Conservation (phyloP, 495 filamentous ascomycete genomes). For the Sordaria brevicollis region DNA sequence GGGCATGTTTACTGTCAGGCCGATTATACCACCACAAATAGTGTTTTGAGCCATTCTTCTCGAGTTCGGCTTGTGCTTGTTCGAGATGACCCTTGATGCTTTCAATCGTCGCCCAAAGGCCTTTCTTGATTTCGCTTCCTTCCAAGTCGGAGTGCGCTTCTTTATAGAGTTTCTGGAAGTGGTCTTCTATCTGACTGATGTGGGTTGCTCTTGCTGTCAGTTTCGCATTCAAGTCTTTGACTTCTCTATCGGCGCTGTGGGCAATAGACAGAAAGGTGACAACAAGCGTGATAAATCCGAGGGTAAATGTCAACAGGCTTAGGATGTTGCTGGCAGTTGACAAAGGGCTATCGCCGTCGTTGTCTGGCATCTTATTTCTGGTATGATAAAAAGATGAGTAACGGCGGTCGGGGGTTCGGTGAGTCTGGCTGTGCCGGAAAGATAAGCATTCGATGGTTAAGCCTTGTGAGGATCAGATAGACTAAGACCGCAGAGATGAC, state of each 20-base stretch:
- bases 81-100: background rate
- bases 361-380: background rate
- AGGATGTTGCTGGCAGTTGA: background rate
- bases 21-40: background rate
- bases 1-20: background rate
- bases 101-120: background rate
- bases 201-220: background rate
- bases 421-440: background rate
- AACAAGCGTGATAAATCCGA: background rate
- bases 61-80: background rate
- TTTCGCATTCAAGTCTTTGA: background rate
- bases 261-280: background rate
- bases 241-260: background rate
- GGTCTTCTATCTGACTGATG: background rate
- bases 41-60: accelerated
- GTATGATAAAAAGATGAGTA: no score
- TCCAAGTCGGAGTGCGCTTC: background rate
- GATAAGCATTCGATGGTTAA: background rate
- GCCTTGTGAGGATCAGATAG: accelerated
- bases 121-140: accelerated
- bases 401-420: accelerated
- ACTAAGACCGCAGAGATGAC: background rate
- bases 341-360: background rate
- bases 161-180: accelerated
- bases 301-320: background rate